Evolutionary conservation across 2,329 filamentous ascomycete species (phyloP).

Genomic region (Trichoderma semiorbis): DNA sequence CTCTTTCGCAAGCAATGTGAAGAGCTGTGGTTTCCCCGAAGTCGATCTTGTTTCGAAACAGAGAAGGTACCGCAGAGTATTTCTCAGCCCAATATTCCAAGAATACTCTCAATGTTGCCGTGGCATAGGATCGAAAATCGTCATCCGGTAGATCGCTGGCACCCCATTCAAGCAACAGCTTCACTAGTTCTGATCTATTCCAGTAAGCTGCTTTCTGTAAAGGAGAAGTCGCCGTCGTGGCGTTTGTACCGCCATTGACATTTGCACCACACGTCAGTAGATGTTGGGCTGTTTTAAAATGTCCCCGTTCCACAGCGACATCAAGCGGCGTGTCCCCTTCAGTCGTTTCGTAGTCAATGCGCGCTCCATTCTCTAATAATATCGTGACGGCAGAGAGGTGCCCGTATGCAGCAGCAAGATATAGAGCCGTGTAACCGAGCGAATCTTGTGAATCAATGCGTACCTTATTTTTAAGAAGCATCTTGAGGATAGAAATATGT

Average conservation of each 20-base stretch:
- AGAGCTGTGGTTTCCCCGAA: neutral
- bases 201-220: accelerated
- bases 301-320: neutral
- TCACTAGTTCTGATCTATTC: neutral
- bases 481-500: neutral
- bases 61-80: neutral
- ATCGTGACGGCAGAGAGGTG: neutral
- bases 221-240: accelerated
- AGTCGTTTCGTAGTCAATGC: neutral
- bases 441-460: neutral
- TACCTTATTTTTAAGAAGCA: neutral
- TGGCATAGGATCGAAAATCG: accelerated
- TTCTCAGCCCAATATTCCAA: neutral
- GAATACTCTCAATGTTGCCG: neutral
- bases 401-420: neutral
- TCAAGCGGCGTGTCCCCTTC: neutral
- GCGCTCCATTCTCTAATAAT: accelerated
- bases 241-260: neutral
- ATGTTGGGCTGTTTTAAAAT: neutral
- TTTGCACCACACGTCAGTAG: neutral
- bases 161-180: neutral
- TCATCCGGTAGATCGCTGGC: neutral
- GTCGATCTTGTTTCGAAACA: neutral
- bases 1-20: neutral
- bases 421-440: accelerated